Percentiles rank a stretch among this genome's conserved stretches.
Evolutionary conservation across 139 green algal genomes (phyloP).

Genomic region (Coccomyxa sp.): DNA sequence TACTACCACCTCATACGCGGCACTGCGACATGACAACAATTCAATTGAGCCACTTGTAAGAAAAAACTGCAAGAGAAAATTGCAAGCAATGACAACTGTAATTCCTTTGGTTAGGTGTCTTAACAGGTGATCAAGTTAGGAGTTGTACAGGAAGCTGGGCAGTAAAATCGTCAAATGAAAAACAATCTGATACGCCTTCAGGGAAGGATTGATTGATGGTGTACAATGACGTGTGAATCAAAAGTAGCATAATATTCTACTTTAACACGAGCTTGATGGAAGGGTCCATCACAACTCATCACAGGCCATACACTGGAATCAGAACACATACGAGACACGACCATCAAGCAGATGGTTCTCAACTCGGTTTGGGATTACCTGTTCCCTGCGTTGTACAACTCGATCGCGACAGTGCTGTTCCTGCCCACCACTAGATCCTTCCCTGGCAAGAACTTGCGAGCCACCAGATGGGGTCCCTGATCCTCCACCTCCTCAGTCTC

Average conservation of each 20-base stretch:
- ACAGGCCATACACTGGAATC: too few relatives aligned
- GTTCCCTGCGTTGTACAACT: slow-evolving; percentile 1
- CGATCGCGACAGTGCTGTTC: neutral
- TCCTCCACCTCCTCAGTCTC: neutral
- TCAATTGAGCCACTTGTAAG: neutral
- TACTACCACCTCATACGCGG: neutral
- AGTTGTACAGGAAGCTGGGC: neutral
- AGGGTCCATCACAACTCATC: too few relatives aligned
- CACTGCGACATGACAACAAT: neutral
- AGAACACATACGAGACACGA: too few relatives aligned
- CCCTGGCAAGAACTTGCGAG: neutral
- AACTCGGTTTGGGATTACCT: neutral
- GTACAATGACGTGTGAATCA: too few relatives aligned
- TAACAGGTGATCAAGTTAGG: neutral
- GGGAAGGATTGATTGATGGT: too few relatives aligned
- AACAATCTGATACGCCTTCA: neutral
- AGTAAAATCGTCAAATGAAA: neutral
- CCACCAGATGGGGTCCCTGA: slow-evolving; percentile 1
- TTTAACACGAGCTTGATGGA: too few relatives aligned
- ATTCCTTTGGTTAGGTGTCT: neutral
- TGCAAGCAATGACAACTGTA: neutral
- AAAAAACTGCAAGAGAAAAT: neutral
- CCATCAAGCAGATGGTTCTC: neutral
- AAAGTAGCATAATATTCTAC: too few relatives aligned
- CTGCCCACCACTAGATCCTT: neutral